phyloP scores from a whole-genome alignment of 768 basidiomycete genomes.

The Xanthoconium stramineum region DNA sequence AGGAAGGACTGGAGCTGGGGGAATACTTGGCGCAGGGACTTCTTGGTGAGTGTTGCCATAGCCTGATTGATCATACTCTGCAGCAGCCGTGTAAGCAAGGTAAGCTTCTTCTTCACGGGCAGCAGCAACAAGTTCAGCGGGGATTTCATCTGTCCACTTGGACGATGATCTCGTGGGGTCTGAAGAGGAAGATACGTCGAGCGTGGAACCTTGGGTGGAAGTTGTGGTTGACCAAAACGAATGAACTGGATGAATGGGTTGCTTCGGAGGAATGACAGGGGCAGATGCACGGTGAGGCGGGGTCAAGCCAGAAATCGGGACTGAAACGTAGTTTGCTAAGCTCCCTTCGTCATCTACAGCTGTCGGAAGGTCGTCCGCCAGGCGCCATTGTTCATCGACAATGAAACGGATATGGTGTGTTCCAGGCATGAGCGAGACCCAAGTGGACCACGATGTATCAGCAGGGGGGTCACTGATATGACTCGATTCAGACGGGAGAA shows the following conservation, averaged over 20 bases:
- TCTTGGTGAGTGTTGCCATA: constrained; percentile 35
- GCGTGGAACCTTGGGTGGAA: constrained; percentile 31
- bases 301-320: constrained; percentile 32
- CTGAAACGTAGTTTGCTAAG: constrained; percentile 88
- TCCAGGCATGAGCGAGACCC: constrained; percentile 70
- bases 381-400: constrained; percentile 85
- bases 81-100: constrained; percentile 39
- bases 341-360: constrained; percentile 94
- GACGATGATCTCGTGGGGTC: constrained; percentile 30
- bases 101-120: constrained; percentile 82
- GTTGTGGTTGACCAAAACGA: constrained; percentile 45
- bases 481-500: constrained; percentile 15
- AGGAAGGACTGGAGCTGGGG: constrained; percentile 84
- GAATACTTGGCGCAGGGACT: constrained; percentile 72
- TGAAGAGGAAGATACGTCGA: constrained; percentile 24
- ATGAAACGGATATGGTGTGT: constrained; percentile 95
- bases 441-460: constrained; percentile 36
- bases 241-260: constrained; percentile 28
- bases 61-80: constrained; percentile 33
- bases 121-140: constrained; percentile 72
- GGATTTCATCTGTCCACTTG: constrained; percentile 79
- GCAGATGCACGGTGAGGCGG: constrained; percentile 33
- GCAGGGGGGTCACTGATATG: constrained; percentile 28
- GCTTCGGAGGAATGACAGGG: constrained; percentile 32
- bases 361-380: constrained; percentile 74